Percentiles rank a stretch among this genome's conserved stretches.
These are phyloP conservation scores for Entomortierella parvispora DNA, from an alignment of 192 early-diverging fungal genomes.

Conservation along the genomic window DNA sequence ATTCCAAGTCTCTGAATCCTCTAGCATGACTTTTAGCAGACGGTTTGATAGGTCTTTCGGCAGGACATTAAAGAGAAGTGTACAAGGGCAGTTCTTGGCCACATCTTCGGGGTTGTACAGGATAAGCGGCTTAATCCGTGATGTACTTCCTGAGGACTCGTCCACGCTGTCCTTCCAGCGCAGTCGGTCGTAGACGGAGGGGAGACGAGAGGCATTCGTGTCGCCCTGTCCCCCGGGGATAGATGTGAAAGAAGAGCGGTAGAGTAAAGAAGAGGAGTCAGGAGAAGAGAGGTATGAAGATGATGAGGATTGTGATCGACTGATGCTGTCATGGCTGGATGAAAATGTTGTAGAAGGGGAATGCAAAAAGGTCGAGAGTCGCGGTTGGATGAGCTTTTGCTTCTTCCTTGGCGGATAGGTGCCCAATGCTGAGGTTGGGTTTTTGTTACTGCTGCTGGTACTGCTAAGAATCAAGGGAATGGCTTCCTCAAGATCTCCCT, in stretches of 20 bases:
- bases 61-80: conserved; percentile 41
- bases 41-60: conserved; percentile 41
- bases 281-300: not conserved
- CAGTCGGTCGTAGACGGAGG: conserved; percentile 34
- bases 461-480: conserved; percentile 31
- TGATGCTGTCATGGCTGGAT: not conserved
- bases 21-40: conserved; percentile 38
- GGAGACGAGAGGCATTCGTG: not conserved
- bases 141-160: not conserved
- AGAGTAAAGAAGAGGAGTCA: not conserved
- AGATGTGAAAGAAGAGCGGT: not conserved
- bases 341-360: not conserved
- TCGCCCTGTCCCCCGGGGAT: not conserved
- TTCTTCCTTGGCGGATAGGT: conserved; percentile 7
- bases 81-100: conserved; percentile 38
- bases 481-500: conserved; percentile 39
- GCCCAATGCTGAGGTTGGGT: not conserved
- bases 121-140: conserved; percentile 30
- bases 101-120: conserved; percentile 49
- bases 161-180: conserved; percentile 35
- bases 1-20: conserved; percentile 50
- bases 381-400: conserved; percentile 36
- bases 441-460: conserved; percentile 5
- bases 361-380: conserved; percentile 26
- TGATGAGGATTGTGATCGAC: not conserved